Percentiles rank a stretch among this genome's conserved stretches.
Conservation (phyloP, 352 stramenopile genomes). For the Globisporangium alternatum region DNA sequence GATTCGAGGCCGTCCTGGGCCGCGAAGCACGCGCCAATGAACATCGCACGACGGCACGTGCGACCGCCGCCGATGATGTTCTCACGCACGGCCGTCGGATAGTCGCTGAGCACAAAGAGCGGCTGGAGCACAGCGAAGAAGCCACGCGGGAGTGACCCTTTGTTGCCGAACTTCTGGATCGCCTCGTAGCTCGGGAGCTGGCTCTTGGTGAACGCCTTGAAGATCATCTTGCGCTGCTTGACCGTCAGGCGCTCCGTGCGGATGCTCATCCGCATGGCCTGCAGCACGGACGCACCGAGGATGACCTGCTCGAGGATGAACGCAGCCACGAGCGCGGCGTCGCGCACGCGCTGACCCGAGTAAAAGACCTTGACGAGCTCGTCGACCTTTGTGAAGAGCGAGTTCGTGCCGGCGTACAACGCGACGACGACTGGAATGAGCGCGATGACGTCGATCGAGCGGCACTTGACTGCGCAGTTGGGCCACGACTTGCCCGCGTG, state of each 20-base stretch:
- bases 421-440: slow-evolving; percentile 73
- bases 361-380: slow-evolving; percentile 82
- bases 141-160: slow-evolving; percentile 57
- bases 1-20: slow-evolving; percentile 65
- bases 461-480: slow-evolving; percentile 72
- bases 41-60: slow-evolving; percentile 76
- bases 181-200: slow-evolving; percentile 76
- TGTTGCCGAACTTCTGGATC: slow-evolving; percentile 84
- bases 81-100: slow-evolving; percentile 70
- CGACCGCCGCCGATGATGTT: slow-evolving; percentile 82
- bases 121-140: slow-evolving; percentile 75
- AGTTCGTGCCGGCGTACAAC: slow-evolving; percentile 74
- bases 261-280: slow-evolving; percentile 85
- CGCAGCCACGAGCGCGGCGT: slow-evolving; percentile 63
- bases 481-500: slow-evolving; percentile 68
- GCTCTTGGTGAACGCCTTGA: slow-evolving; percentile 84
- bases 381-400: slow-evolving; percentile 78
- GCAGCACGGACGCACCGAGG: slow-evolving; percentile 66
- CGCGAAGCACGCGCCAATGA: slow-evolving; percentile 79
- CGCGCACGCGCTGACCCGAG: slow-evolving; percentile 60
- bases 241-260: slow-evolving; percentile 73
- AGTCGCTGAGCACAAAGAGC: slow-evolving; percentile 78
- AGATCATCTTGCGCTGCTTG: slow-evolving; percentile 83
- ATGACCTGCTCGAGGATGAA: slow-evolving; percentile 84
- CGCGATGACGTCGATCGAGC: slow-evolving; percentile 76